Conservation (phyloP, 257 asterid genomes). For the Pogostemon cablin region DNA sequence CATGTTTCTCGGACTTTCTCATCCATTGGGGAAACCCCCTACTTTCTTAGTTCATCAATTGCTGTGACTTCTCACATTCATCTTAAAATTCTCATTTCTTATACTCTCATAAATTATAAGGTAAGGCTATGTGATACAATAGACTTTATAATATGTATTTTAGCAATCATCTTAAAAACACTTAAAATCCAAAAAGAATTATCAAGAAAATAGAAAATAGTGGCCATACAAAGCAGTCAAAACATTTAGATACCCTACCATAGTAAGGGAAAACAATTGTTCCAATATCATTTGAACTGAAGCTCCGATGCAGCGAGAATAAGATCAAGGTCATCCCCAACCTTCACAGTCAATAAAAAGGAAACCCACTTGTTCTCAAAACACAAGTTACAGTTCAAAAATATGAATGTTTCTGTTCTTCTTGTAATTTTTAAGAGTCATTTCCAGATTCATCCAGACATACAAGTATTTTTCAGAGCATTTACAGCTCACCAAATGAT, state of each 20-base stretch:
- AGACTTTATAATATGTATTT: slow-evolving; percentile 2
- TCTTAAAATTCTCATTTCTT: neutral
- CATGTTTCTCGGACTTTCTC: neutral
- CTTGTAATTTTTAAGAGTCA: slow-evolving; percentile 19
- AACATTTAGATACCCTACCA: slow-evolving; percentile 77
- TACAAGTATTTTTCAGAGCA: slow-evolving; percentile 21
- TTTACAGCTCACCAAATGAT: slow-evolving; percentile 30
- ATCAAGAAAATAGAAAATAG: slow-evolving; percentile 32
- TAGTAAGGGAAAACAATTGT: slow-evolving; percentile 73
- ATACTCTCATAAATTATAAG: neutral
- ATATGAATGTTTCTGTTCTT: slow-evolving; percentile 32
- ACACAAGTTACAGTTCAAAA: slow-evolving; percentile 48
- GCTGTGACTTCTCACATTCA: neutral
- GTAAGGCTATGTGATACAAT: slow-evolving; percentile 1
- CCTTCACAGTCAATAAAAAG: slow-evolving; percentile 86
- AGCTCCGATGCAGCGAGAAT: slow-evolving; percentile 97
- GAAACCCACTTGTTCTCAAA: slow-evolving; percentile 78
- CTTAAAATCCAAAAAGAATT: slow-evolving; percentile 25
- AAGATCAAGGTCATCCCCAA: slow-evolving; percentile 85
- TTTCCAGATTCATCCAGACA: slow-evolving; percentile 21
- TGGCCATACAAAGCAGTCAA: slow-evolving; percentile 45
- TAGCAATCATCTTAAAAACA: slow-evolving; percentile 11
- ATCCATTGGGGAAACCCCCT: neutral
- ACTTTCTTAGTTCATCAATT: neutral
- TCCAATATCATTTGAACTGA: slow-evolving; percentile 78